Percentiles rank a stretch among this genome's conserved stretches.
Conservation (phyloP, 495 filamentous ascomycete species). For the Xylaria cubensis region DNA sequence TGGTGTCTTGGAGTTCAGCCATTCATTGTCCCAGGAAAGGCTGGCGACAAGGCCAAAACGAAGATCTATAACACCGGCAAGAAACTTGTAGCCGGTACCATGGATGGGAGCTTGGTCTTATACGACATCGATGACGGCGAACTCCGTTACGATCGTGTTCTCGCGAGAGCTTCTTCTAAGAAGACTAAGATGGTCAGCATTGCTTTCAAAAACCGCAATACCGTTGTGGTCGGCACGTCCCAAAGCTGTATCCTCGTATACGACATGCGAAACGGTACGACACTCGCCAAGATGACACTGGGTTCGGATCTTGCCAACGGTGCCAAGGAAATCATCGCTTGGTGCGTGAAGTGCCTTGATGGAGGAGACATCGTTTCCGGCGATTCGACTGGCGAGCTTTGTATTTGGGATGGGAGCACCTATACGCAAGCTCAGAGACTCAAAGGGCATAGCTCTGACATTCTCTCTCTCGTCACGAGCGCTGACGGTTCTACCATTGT, state of each 20-base stretch:
- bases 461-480: constrained; percentile 81
- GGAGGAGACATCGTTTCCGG: constrained; percentile 92
- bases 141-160: constrained; percentile 70
- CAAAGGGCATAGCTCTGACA: constrained; percentile 85
- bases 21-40: constrained; percentile 31
- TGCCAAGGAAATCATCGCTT: constrained; percentile 85
- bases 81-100: constrained; percentile 86
- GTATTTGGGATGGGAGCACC: constrained; percentile 91
- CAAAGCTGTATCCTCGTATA: constrained; percentile 91
- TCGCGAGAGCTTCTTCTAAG: constrained; percentile 77
- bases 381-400: constrained; percentile 90
- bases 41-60: constrained; percentile 29
- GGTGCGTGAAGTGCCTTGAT: constrained; percentile 85
- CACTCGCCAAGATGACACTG: constrained; percentile 81
- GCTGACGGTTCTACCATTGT: constrained; percentile 83
- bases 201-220: constrained; percentile 82
- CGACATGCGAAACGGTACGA: constrained; percentile 78
- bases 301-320: constrained; percentile 77
- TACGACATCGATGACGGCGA: constrained; percentile 84
- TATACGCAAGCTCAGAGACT: constrained; percentile 86
- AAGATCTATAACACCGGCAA: constrained; percentile 54
- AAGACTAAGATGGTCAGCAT: constrained; percentile 87
- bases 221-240: constrained; percentile 86
- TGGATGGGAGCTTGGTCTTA: constrained; percentile 86
- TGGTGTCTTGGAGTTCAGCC: constrained; percentile 97